Evolutionary conservation across 495 filamentous ascomycete species (phyloP).

Genomic region (Aspergillus leporis): DNA sequence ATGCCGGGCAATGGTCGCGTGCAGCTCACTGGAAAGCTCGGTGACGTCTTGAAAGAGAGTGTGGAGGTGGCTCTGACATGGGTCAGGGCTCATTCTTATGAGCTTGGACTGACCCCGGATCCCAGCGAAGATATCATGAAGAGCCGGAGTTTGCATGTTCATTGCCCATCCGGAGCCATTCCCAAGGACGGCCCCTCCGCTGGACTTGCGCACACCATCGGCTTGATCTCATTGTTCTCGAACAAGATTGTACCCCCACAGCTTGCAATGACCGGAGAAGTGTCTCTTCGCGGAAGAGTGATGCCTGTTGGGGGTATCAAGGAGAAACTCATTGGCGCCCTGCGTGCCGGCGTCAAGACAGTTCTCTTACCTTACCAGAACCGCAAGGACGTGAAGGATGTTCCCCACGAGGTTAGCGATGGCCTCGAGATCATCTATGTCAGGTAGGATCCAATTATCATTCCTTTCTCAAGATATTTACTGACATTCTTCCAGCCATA

Average conservation of each 20-base stretch:
- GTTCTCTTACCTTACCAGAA: slow-evolving; percentile 88
- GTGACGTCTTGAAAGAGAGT: slow-evolving; percentile 94
- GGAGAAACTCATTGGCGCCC: slow-evolving; percentile 95
- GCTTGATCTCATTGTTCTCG: slow-evolving; percentile 86
- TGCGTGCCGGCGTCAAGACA: slow-evolving; percentile 91
- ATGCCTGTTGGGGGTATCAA: slow-evolving; percentile 94
- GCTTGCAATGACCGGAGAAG: slow-evolving; percentile 97
- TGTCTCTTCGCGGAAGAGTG: slow-evolving; percentile 84
- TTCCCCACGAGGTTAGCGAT: slow-evolving; percentile 86
- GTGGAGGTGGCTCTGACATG: slow-evolving; percentile 94
- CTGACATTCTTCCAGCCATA: slow-evolving; percentile 57
- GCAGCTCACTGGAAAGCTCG: slow-evolving; percentile 98
- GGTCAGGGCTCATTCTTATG: slow-evolving; percentile 95
- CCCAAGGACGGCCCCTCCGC: slow-evolving; percentile 92
- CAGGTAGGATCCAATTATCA: slow-evolving; percentile 54
- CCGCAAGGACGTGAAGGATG: slow-evolving; percentile 88
- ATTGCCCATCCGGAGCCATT: slow-evolving; percentile 92
- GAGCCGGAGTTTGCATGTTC: slow-evolving; percentile 89
- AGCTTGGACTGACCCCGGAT: slow-evolving; percentile 78
- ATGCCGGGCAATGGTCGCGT: slow-evolving; percentile 94
- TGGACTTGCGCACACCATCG: slow-evolving; percentile 91
- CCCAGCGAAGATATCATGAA: slow-evolving; percentile 94
- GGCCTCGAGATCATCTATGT: slow-evolving; percentile 89
- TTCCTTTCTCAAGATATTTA: slow-evolving; percentile 1
- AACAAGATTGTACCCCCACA: slow-evolving; percentile 87